Conservation (phyloP, 805 yeast species). For the Ogataea populi-albae region DNA sequence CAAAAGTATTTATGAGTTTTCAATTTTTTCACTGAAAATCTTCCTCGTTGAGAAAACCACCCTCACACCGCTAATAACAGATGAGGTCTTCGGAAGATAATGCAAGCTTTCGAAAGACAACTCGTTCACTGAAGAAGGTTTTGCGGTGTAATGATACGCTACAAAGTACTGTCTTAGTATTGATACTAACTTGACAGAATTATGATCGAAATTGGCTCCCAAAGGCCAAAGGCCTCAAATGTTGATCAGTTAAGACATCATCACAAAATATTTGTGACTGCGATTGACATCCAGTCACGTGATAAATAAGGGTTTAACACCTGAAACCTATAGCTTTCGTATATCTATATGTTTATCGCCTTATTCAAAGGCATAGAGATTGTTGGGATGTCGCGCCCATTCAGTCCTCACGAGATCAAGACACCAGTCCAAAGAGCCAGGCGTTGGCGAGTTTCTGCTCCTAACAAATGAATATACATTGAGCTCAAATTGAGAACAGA, state of each 20-base stretch:
- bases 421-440: constrained; percentile 7
- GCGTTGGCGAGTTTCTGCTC: neutral
- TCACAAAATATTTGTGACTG: no score
- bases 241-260: no score
- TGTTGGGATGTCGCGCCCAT: constrained; percentile 29
- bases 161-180: no score
- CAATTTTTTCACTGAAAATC: constrained; percentile 4
- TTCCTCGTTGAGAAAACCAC: neutral
- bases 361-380: constrained; percentile 36
- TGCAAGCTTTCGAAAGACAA: constrained; percentile 11
- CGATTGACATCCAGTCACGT: no score
- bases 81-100: constrained; percentile 11
- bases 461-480: neutral
- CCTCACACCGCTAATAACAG: constrained; percentile 2
- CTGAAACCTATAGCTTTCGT: no score
- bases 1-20: no score
- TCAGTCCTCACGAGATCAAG: constrained; percentile 13
- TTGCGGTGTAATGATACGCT: no score
- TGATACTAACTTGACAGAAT: no score
- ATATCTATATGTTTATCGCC: no score
- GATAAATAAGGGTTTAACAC: no score
- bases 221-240: no score
- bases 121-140: constrained; percentile 7
- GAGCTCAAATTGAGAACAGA: constrained; percentile 34
- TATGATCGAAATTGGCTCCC: no score